Evolutionary conservation across 352 stramenopile genomes (phyloP).

Genomic region (Globisporangium spinosum): DNA sequence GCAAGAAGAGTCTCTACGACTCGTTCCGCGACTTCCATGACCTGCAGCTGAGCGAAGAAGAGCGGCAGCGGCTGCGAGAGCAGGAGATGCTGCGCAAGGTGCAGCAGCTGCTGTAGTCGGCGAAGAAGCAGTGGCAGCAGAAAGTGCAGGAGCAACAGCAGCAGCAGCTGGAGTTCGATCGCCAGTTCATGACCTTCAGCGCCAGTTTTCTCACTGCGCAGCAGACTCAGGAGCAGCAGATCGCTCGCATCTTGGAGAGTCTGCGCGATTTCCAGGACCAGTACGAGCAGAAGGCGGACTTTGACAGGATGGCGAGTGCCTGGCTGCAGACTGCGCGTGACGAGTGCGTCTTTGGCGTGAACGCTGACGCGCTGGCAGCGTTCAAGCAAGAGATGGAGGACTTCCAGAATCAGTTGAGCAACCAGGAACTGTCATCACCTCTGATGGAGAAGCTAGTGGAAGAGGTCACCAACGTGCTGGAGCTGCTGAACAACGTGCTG

Average conservation of each 20-base stretch:
- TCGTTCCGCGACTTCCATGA: slow-evolving; percentile 51
- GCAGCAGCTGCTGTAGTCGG: slow-evolving; percentile 35
- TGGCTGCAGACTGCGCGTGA: slow-evolving; percentile 50
- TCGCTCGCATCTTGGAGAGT: slow-evolving; percentile 13
- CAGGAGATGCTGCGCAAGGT: slow-evolving; percentile 38
- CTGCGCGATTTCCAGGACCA: slow-evolving; percentile 22
- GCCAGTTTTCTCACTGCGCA: slow-evolving; percentile 25
- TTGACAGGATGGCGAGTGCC: slow-evolving; percentile 23
- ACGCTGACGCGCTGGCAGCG: slow-evolving; percentile 24
- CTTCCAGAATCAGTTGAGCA: slow-evolving; percentile 29
- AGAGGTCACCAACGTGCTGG: slow-evolving; percentile 27
- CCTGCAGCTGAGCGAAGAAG: slow-evolving; percentile 35
- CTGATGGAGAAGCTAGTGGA: slow-evolving; percentile 28
- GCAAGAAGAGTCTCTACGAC: slow-evolving; percentile 38
- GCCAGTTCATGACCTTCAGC: slow-evolving; percentile 22
- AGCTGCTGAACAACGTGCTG: slow-evolving; percentile 27
- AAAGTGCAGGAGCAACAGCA: slow-evolving; percentile 17
- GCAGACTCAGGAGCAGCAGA: slow-evolving; percentile 29
- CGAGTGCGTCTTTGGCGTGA: slow-evolving; percentile 54
- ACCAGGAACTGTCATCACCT: slow-evolving; percentile 27
- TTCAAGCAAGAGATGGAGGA: slow-evolving; percentile 32
- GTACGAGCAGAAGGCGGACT: slow-evolving; percentile 25
- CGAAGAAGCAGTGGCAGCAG: slow-evolving; percentile 18
- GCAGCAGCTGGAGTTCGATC: slow-evolving; percentile 27
- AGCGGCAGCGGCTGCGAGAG: slow-evolving; percentile 25